Evolutionary conservation across 2,329 filamentous ascomycete species (phyloP), one percentile per base, ranked within the genome.

Genomic region (Aspergillus sp.): DNA sequence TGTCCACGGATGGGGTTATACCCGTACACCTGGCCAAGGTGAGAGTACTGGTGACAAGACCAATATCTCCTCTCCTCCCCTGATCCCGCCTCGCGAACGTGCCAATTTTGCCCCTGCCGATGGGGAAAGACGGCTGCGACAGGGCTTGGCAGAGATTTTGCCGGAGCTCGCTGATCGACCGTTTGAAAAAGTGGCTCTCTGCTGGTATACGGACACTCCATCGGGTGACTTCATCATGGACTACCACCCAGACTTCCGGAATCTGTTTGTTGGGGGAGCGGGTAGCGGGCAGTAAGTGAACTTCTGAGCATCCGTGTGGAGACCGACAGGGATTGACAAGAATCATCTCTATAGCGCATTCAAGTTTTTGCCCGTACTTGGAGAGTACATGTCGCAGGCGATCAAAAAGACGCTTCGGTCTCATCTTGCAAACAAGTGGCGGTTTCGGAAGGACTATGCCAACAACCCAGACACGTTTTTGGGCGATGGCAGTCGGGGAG

Each of bases 301-400:
- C 22, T 24, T 7, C 22, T 24, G 22, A 24, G 3, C 7, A 24
- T 24, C 22, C 22, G 22, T 24, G 22, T 24, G 7, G 7, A 7
- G 22, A 24, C 22, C 3, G 7, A 24, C 22, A 24, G 22, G 19
- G 14, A 38, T 26, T 51, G 3, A 22, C 35, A 45, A 13, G 8
- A 26, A 20, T n/a, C 41, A 40, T 13, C 35, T 16, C 16, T 17
- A n/a, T 44, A 76, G 56, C 62, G 85, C 76, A 1, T 87, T 84
- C 75, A 88, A 88, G 69, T 87, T 87, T 65, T 65, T 87, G 47
- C 85, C 85, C 0, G 79, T 87, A 5, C 71, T 88, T 9, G 85
- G 85, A 8, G 79, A 82, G 24, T 82, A 80, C 65, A 75, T 86
- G 47, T 54, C 51, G 49, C 43, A 49, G 56, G 54, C 56, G 1